Conservation (phyloP, 768 basidiomycete species). For the Mycena maculata region DNA sequence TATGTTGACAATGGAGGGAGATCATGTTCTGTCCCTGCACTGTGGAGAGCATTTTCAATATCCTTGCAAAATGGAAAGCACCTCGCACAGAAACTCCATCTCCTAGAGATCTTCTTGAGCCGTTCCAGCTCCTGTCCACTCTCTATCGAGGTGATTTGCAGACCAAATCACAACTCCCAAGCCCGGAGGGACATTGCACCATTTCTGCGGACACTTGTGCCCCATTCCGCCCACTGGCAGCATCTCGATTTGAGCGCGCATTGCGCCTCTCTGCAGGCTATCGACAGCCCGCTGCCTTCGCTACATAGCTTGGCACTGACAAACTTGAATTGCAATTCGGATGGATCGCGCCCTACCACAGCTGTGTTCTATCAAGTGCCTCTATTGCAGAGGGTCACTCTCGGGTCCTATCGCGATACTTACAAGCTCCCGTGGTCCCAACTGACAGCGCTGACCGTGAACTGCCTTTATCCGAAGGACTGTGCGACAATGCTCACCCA, state of each 20-base stretch:
- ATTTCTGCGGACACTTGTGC: not conserved
- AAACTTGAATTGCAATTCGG: too few relatives aligned
- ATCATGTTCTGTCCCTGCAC: not conserved
- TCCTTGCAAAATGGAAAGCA: too few relatives aligned
- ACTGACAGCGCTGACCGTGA: too few relatives aligned
- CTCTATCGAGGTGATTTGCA: not conserved
- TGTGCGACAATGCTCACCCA: too few relatives aligned
- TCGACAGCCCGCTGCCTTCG: not conserved
- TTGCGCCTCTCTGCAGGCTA: not conserved
- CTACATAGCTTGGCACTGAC: slow-evolving; percentile 6
- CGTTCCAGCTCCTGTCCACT: not conserved
- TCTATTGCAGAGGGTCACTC: not conserved
- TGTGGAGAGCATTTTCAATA: not conserved
- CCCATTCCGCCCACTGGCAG: not conserved
- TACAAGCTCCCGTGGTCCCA: too few relatives aligned
- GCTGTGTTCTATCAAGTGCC: not conserved
- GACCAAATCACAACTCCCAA: too few relatives aligned
- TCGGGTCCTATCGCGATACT: too few relatives aligned
- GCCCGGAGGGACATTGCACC: too few relatives aligned
- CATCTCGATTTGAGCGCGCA: not conserved
- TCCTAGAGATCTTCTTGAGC: not conserved
- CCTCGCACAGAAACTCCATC: not conserved
- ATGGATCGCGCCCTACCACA: too few relatives aligned
- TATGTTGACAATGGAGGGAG: slow-evolving; percentile 6
- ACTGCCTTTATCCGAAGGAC: too few relatives aligned